These are phyloP conservation scores for Tolypocladium cylindrosporum DNA, from an alignment of 2,329 filamentous ascomycete genomes.

Conservation along the genomic window DNA sequence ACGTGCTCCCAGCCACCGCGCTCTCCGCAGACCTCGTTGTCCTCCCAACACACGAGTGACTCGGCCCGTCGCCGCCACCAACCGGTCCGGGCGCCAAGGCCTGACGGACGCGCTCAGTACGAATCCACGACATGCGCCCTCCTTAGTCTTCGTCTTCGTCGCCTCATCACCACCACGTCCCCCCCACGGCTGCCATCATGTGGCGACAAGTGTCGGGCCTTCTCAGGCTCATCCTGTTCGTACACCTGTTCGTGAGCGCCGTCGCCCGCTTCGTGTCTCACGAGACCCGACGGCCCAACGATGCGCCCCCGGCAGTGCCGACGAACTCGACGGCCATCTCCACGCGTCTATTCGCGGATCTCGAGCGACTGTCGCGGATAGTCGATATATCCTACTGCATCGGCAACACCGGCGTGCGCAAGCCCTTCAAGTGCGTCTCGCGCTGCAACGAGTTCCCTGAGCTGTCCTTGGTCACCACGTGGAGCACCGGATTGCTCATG, in stretches of 20 bases:
- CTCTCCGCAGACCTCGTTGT: neutral
- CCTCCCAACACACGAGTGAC: neutral
- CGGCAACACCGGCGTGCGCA: constrained; percentile 67
- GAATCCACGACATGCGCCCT: neutral
- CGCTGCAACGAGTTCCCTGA: constrained; percentile 75
- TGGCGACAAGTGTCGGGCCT: neutral
- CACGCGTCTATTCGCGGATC: constrained; percentile 58
- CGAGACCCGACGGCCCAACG: neutral
- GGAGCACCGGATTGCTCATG: constrained; percentile 80
- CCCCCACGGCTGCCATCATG: neutral
- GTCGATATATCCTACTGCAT: constrained; percentile 96
- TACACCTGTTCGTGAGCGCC: neutral
- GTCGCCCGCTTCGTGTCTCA: neutral
- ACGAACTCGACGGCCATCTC: constrained; percentile 35
- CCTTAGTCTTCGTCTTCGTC: neutral
- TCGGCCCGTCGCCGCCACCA: neutral
- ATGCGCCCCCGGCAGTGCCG: neutral
- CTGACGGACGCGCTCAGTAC: neutral
- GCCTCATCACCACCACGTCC: neutral
- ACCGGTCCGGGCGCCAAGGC: neutral
- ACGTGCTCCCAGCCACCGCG: neutral
- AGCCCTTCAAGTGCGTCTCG: constrained; percentile 77
- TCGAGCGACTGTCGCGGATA: constrained; percentile 81
- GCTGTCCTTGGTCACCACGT: constrained; percentile 72
- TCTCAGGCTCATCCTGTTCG: neutral